Base-by-base conservation (phyloP, 306 rosid species). In the Hippophae gyantsensis region DNA sequence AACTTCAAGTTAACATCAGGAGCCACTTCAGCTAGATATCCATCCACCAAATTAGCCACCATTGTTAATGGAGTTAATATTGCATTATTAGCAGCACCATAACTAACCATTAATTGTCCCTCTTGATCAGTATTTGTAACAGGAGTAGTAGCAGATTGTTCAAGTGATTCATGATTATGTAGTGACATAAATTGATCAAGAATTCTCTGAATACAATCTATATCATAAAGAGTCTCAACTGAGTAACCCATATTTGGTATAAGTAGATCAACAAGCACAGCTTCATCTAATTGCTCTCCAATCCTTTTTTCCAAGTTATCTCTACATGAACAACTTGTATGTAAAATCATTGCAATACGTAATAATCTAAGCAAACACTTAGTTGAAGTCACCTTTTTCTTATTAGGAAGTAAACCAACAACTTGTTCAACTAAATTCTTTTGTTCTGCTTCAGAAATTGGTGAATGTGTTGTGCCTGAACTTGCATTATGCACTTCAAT, bases 1-100 rank as follows among this genome's bases (percentile, higher is more conserved):
- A 77, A 89, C 82, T 92, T 92, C 64, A 92, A 70, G 67, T 92
- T 92, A 57, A 84, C 89, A 70, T 92, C 99, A 11, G 99, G 99
- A 57, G 99, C 96, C 68, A 92, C 99, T 82, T 92, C 99, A 10
- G 99, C 99, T 7, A 92, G 86, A 85, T 92, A 92, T 45, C 96
- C 99, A 47, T 92, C 99, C 18, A 88, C 84, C 58, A 92, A 79
- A 78, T 92, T 92, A 68, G 99, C 99, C 13, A 88, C 99, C 83
- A 78, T 75, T 52, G 88, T 85, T 53, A 92, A 72, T 42, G 96
- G 98, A 54, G 93, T 84, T 81, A 85, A 65, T 23, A 18, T 18
- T 18, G 98, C 93, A 61, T 85, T 90, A 7, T 92, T 96, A 7
- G 77, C 60, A 12, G 84, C 84, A 64, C 86, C 78, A 3, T 32